A percentile compares a stretch with the other conserved stretches of the same genome.
Conservation (phyloP, 805 yeast genomes). For the Candida mattraensis region DNA sequence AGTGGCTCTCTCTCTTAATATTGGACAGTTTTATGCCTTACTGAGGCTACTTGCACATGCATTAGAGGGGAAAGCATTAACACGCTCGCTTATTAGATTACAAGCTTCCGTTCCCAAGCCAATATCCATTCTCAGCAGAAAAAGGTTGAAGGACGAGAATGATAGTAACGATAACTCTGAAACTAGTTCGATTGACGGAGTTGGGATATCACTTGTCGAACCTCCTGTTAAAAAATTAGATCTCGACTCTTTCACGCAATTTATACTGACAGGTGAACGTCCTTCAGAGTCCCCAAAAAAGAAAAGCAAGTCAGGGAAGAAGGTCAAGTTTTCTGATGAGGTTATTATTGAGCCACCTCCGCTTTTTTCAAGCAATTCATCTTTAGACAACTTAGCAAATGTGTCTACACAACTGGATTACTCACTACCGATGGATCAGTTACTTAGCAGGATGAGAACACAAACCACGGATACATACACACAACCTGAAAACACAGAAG, state of each 20-base stretch:
- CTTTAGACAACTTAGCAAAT: conserved; percentile 12
- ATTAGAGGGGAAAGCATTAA: conserved; percentile 47
- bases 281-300: conserved; percentile 45
- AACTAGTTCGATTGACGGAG: conserved; percentile 15
- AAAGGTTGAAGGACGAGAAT: conserved; percentile 47
- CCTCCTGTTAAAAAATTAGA: conserved; percentile 50
- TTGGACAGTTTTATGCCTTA: conserved; percentile 89
- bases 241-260: conserved; percentile 81
- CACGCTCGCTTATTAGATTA: conserved; percentile 49
- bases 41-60: conserved; percentile 78
- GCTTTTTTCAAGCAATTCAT: conserved; percentile 8
- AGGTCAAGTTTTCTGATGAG: conserved; percentile 73
- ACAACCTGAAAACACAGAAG: conserved; percentile 39
- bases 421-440: conserved; percentile 76
- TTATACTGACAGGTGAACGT: conserved; percentile 77
- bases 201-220: conserved; percentile 1
- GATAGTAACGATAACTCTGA: conserved; percentile 30
- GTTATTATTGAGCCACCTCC: conserved; percentile 39
- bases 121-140: conserved; percentile 67
- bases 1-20: conserved; percentile 62
- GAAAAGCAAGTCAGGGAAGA: conserved; percentile 48
- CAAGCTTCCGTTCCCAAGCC: conserved; percentile 78
- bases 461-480: conserved; percentile 14
- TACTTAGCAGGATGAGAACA: conserved; percentile 47
- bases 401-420: conserved; percentile 43